Evolutionary conservation across 306 rosid genomes (phyloP).

Genomic region (Quercus cerris): DNA sequence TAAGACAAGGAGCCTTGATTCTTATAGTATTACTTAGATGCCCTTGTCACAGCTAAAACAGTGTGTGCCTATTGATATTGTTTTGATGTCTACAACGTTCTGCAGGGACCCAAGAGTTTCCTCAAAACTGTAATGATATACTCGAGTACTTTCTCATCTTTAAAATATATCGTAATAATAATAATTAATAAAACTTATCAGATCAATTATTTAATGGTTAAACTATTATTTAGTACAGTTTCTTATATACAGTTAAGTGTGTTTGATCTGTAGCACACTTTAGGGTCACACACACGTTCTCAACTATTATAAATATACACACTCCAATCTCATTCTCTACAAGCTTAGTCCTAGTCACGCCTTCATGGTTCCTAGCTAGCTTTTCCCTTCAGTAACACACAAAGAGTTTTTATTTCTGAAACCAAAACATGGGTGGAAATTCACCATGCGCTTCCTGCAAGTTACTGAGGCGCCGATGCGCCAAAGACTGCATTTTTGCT

Average conservation of each 20-base stretch:
- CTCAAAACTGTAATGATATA: constrained; percentile 14
- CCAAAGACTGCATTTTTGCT: constrained; percentile 79
- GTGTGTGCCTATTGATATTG: background rate
- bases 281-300: constrained; percentile 31
- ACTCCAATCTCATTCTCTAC: constrained; percentile 14
- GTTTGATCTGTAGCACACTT: constrained; percentile 1
- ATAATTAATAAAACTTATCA: background rate
- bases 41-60: background rate
- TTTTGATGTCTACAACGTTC: background rate
- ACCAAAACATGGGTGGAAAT: constrained; percentile 46
- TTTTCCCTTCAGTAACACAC: background rate
- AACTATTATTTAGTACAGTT: background rate
- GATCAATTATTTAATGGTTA: background rate
- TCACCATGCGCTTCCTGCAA: constrained; percentile 98
- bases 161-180: background rate
- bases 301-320: constrained; percentile 32
- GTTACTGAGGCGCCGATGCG: constrained; percentile 77
- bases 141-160: constrained; percentile 9
- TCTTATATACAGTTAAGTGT: constrained; percentile 2
- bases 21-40: background rate
- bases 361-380: background rate
- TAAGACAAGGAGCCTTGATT: background rate
- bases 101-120: constrained; percentile 8
- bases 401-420: background rate
- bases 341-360: background rate